Percentiles rank a stretch among this genome's conserved stretches.
These are phyloP conservation scores for Bimuria novae-zelandiae DNA, from an alignment of 2,329 filamentous ascomycete genomes.

Conservation along the genomic window DNA sequence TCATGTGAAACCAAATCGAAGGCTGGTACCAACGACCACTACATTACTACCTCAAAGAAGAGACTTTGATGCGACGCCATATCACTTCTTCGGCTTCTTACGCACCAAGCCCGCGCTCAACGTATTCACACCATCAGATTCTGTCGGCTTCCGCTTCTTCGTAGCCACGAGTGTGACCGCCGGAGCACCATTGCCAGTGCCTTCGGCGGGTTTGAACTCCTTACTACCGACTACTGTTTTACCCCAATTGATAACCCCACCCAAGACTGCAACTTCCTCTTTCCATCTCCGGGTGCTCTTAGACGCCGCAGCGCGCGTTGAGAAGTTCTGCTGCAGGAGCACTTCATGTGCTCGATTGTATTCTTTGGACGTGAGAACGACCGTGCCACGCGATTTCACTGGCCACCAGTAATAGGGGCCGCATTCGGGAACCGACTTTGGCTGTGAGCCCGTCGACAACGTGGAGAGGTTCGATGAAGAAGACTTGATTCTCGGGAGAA, in stretches of 20 bases:
- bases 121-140: conserved; percentile 31
- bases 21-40: too few relatives aligned
- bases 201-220: conserved; percentile 13
- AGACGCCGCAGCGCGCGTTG: conserved; percentile 64
- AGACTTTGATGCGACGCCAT: background rate
- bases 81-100: conserved; percentile 41
- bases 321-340: conserved; percentile 75
- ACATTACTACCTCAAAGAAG: background rate
- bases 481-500: conserved; percentile 69
- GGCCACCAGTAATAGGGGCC: conserved; percentile 72
- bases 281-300: conserved; percentile 73
- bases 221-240: conserved; percentile 35
- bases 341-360: conserved; percentile 73
- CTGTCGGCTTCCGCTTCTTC: conserved; percentile 40
- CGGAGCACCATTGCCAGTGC: conserved; percentile 10
- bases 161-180: conserved; percentile 36
- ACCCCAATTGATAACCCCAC: conserved; percentile 34
- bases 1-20: too few relatives aligned
- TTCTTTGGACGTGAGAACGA: conserved; percentile 65
- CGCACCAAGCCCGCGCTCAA: conserved; percentile 38
- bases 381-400: conserved; percentile 62
- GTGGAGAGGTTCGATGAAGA: conserved; percentile 42
- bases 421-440: conserved; percentile 53
- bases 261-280: conserved; percentile 62
- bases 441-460: conserved; percentile 43